Conservation (phyloP, 2,329 filamentous ascomycete species). For the Trichoderma koningiopsis region DNA sequence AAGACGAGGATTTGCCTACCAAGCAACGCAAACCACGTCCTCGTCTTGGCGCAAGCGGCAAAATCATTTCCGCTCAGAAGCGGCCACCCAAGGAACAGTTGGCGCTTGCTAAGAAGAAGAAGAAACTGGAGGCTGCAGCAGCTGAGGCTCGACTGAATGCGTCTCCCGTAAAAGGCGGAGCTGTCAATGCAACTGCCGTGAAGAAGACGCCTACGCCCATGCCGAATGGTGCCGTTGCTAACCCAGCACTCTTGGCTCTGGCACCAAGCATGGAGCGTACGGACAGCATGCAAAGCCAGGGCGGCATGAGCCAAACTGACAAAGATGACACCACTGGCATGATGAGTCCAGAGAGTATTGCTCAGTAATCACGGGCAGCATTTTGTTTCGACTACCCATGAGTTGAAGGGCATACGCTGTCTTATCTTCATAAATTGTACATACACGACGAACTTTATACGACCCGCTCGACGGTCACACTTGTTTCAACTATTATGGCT, state of each 20-base stretch:
- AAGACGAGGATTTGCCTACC: conserved; percentile 91
- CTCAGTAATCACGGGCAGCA: conserved; percentile 39
- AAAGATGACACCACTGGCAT: conserved; percentile 72
- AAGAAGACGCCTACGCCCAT: conserved; percentile 56
- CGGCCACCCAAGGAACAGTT: conserved; percentile 79
- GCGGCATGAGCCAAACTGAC: conserved; percentile 64
- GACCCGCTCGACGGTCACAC: background rate
- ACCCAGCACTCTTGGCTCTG: conserved; percentile 45
- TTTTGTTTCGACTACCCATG: background rate
- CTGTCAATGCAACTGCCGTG: conserved; percentile 45
- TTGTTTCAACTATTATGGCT: background rate
- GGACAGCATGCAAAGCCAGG: conserved; percentile 60
- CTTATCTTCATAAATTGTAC: background rate
- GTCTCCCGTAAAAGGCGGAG: conserved; percentile 40
- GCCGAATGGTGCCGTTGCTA: conserved; percentile 42
- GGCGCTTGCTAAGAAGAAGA: conserved; percentile 83
- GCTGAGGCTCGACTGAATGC: conserved; percentile 49
- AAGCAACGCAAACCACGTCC: conserved; percentile 82
- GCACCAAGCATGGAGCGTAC: conserved; percentile 59
- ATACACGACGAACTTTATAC: conserved; percentile 16
- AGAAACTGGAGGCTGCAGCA: conserved; percentile 69
- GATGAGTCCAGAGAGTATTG: conserved; percentile 83
- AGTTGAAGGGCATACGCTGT: background rate
- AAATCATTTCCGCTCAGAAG: conserved; percentile 84
- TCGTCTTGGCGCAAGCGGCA: conserved; percentile 71